Conservation (phyloP, 75 land plant species). For the Adiantum capillusveneris region DNA sequence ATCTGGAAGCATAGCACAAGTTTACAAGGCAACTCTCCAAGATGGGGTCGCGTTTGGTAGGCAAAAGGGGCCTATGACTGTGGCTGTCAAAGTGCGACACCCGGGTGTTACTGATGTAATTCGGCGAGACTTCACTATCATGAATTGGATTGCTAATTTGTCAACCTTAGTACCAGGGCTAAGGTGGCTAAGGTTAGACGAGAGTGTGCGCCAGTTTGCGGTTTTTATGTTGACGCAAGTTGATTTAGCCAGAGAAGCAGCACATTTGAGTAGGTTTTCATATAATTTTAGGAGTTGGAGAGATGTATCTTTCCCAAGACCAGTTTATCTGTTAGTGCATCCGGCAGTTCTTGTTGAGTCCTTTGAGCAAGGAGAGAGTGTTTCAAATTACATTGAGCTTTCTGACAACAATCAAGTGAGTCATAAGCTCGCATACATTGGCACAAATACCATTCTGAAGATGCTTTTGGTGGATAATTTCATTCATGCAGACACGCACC, state of each 20-base stretch:
- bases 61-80: constrained; percentile 41
- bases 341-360: constrained; percentile 84
- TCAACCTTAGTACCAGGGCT: constrained; percentile 49
- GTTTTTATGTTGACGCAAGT: constrained; percentile 82
- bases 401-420: constrained; percentile 36
- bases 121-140: constrained; percentile 60
- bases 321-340: constrained; percentile 80
- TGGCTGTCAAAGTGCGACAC: constrained; percentile 87
- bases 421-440: constrained; percentile 68
- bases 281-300: constrained; percentile 86
- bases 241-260: constrained; percentile 90
- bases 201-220: constrained; percentile 65
- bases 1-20: constrained; percentile 88
- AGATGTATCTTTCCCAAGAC: constrained; percentile 84
- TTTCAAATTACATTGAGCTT: constrained; percentile 53
- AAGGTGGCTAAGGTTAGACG: constrained; percentile 52
- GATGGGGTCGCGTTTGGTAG: constrained; percentile 33
- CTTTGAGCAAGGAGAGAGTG: constrained; percentile 72
- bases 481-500: too few species aligned
- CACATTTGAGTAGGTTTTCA: constrained; percentile 76
- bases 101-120: constrained; percentile 81
- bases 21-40: constrained; percentile 55
- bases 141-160: constrained; percentile 58
- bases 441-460: constrained; percentile 72
- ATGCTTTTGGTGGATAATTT: constrained; percentile 96